Conservation (phyloP, 2,329 filamentous ascomycete genomes). For the Capronia coronata region DNA sequence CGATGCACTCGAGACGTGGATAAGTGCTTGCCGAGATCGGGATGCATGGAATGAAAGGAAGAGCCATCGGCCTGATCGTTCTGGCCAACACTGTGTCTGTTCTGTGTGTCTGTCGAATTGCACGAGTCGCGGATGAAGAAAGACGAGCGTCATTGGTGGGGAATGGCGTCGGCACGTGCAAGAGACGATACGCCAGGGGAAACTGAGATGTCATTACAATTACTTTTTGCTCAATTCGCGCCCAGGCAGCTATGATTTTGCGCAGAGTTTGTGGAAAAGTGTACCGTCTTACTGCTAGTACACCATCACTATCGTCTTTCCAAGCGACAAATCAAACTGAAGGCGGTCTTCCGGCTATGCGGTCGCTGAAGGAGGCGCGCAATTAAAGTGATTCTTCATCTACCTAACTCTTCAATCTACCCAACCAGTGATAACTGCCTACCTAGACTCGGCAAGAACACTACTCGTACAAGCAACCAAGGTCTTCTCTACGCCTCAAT, state of each 20-base stretch:
- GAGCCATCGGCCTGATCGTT: background rate
- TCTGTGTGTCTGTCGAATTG: background rate
- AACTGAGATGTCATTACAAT: background rate
- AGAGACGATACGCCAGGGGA: background rate
- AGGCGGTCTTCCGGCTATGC: too few species aligned
- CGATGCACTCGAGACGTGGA: background rate
- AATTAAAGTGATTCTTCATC: too few species aligned
- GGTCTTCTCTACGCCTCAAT: background rate
- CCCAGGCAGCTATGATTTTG: background rate
- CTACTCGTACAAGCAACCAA: background rate
- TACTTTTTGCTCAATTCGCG: background rate
- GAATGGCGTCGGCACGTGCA: constrained; percentile 5
- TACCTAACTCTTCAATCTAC: too few species aligned
- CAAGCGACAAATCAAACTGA: too few species aligned
- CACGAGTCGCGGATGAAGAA: background rate
- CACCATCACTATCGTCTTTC: too few species aligned
- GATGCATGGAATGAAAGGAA: background rate
- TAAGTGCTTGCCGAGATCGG: background rate
- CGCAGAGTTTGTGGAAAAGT: too few species aligned
- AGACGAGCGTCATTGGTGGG: constrained; percentile 6
- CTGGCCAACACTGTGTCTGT: background rate
- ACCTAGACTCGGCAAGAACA: too few species aligned
- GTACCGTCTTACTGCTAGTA: too few species aligned
- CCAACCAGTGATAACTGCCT: background rate
- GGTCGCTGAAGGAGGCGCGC: too few species aligned